Base-by-base conservation (phyloP, 331 rosid species). In the Telfairia occidentalis region DNA sequence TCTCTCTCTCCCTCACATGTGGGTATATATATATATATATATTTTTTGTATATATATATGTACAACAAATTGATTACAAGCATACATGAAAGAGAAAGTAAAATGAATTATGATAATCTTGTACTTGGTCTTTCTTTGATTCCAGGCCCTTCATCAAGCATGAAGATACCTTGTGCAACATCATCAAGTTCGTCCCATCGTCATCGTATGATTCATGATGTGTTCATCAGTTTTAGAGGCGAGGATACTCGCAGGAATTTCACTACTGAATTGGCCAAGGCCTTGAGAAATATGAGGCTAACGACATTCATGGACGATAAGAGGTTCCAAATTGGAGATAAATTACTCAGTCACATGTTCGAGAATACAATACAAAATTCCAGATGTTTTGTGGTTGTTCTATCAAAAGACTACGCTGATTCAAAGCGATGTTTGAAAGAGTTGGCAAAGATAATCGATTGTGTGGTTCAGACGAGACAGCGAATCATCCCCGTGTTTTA, bases 211-310 rank as follows among this genome's bases (percentile, higher is more conserved):
- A 63, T 0, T 21, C 42, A 19, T 5, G 82, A 79, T 1, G 69
- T 73, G 2, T 79, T 79, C 29, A 18, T 79, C 32, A 79, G 82
- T 42, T 74, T 79, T n/a, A 71, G 73, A 29, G 81, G 81, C 9
- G 29, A n/a, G 3, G 79, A 76, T 7, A 58, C 73, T 50, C 48
- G 49, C 18, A 67, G n/a, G n/a, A n/a, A n/a, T 21, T 73, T 73
- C 55, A 19, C 19, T 26, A 28, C 24, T 12, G 50, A 73, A 21
- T 73, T 73, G 38, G 32, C 52, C 13, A 30, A 50, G 1, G 26
- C 13, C 13, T 16, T 73, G 52, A 13, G 7, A 5, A 2, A 48
- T 2, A 5, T 10, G 37, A 65, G 13, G 19, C 52, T 54, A 18
- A 35, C 40, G 38, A 9, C 71, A 13, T 54, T 75, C 35, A 58